phyloP scores from a whole-genome alignment of 1,284 basidiomycete genomes.

The Taiwanofungus camphoratus region DNA sequence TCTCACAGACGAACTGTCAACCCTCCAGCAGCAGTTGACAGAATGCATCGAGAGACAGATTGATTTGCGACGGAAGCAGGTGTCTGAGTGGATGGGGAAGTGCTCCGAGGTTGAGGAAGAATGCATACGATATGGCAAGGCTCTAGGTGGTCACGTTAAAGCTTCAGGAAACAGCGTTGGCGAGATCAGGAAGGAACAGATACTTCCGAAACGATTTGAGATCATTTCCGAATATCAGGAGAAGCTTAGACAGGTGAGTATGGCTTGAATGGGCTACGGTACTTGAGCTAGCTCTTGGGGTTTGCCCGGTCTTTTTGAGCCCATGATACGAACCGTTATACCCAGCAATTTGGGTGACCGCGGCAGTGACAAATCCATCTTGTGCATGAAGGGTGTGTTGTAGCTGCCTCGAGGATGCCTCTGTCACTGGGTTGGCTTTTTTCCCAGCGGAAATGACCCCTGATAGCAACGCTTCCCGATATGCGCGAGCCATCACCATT shows the following conservation, averaged over 20 bases:
- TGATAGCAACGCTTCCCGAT: too few species aligned
- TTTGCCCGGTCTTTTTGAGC: too few species aligned
- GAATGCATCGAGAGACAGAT: slow-evolving; percentile 68
- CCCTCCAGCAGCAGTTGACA: slow-evolving; percentile 61
- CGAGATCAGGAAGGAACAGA: slow-evolving; percentile 54
- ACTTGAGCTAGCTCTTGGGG: too few species aligned
- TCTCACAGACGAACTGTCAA: slow-evolving; percentile 65
- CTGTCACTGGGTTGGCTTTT: too few species aligned
- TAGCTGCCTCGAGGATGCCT: too few species aligned
- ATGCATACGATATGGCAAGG: slow-evolving; percentile 57
- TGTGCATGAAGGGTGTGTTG: too few species aligned
- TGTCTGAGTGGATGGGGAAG: slow-evolving; percentile 60
- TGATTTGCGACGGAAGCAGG: slow-evolving; percentile 57
- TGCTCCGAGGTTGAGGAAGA: slow-evolving; percentile 58
- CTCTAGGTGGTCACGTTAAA: slow-evolving; percentile 67
- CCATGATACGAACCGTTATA: too few species aligned
- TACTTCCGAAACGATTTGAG: slow-evolving; percentile 64
- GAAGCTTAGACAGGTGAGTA: slow-evolving; percentile 65
- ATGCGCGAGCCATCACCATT: not conserved
- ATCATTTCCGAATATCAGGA: slow-evolving; percentile 62
- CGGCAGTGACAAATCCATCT: too few species aligned
- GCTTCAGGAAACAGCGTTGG: slow-evolving; percentile 50
- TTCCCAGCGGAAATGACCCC: too few species aligned
- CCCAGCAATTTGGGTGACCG: too few species aligned
- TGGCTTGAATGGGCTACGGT: too few species aligned